Base-by-base conservation (phyloP, 1,139 yeast genomes). In the Saccharomyces hybrid region DNA sequence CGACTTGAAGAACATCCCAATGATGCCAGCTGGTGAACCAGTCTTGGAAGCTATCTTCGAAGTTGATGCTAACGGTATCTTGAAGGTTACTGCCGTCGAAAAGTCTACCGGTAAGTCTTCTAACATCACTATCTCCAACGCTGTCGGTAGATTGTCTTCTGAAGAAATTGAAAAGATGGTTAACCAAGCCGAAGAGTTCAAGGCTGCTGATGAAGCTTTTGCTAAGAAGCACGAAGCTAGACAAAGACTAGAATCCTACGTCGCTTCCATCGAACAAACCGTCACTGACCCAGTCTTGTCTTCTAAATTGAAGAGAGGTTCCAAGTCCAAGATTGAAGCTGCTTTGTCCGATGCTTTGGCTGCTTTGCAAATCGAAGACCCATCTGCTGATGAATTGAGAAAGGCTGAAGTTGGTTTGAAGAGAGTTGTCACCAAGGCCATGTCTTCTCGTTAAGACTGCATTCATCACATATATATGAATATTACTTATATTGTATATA, bases 211-310 rank as follows among this genome's bases (percentile, higher is more conserved):
- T 78, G 97, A 91, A 75, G 97, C 96, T 74, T 91, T 90, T 86
- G 93, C 97, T 78, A 90, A 90, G 90, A 87, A 88, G 77, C 97
- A 90, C 82, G 97, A 91, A 83, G 95, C 95, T 75, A 90, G 89
- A 83, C 97, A 91, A 81, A 90, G 89, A 82, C 86, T 91, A 76
- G 98, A 91, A 83, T 90, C 97, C 69, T 91, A 91, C 85, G 93
- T 91, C 75, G 86, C 96, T 70, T 86, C 96, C 70, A 91, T 91
- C 70, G 98, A 91, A 82, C 80, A 93, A 64, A 87, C 96, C 68
- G 86, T 91, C 77, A 87, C 96, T 68, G 97, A 90, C 84, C 97
- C 97, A 76, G 93, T 88, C 77, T 85, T 89, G 73, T 87, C 97
- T 70, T 88, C 97, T 72, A 91, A 90, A 85, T 82, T 91, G 78